A percentile compares a stretch with the other conserved stretches of the same genome.
phyloP scores from a whole-genome alignment of 257 asterid genomes.

The Solanum lignicaule region DNA sequence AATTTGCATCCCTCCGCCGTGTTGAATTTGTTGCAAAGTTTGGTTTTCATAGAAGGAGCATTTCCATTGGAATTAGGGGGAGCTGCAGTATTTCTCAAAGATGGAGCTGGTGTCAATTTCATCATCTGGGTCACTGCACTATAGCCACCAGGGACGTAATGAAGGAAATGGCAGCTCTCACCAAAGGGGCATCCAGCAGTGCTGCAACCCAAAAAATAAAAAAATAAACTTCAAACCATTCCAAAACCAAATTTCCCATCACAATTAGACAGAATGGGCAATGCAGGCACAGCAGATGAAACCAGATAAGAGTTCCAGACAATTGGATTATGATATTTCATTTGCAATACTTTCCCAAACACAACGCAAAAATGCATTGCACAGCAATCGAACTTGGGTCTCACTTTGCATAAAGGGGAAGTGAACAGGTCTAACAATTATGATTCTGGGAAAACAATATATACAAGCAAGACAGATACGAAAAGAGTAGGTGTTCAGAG shows the following conservation, averaged over 20 bases:
- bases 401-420: not conserved
- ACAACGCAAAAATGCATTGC: not conserved
- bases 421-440: not conserved
- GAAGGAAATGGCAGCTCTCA: conserved; percentile 91
- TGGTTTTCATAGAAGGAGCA: conserved; percentile 36
- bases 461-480: not conserved
- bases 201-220: conserved; percentile 26
- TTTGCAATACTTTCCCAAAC: not conserved
- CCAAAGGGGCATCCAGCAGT: conserved; percentile 66
- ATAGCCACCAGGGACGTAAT: conserved; percentile 81
- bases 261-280: not conserved
- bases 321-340: not conserved
- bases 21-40: conserved; percentile 68
- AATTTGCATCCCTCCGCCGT: conserved; percentile 87
- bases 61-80: conserved; percentile 42
- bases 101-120: conserved; percentile 62
- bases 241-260: not conserved
- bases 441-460: not conserved
- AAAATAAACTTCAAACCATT: not conserved
- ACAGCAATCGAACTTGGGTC: not conserved
- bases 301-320: not conserved
- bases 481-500: not conserved
- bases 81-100: conserved; percentile 26
- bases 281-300: not conserved
- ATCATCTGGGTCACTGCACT: conserved; percentile 76